Evolutionary conservation across 495 filamentous ascomycete species (phyloP), one percentile per base, ranked within the genome.

Genomic region (Opeltia flavorubescens): DNA sequence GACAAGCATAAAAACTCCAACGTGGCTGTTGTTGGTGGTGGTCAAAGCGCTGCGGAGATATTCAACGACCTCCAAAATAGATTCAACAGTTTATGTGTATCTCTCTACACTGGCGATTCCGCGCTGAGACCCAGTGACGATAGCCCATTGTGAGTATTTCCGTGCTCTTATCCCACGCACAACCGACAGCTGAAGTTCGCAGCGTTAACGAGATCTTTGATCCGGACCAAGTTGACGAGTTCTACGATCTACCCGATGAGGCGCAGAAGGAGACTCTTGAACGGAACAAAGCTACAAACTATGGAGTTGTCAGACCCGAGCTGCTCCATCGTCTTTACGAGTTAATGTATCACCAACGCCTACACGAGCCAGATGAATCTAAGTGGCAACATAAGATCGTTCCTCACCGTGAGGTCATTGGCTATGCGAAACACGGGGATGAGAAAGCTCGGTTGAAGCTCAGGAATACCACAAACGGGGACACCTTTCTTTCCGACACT

Each of bases 191-290:
- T 65, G 44, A n/a, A 43, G 25, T 28, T 39, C 24, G 31, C 53
- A 94, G 88, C 54, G 87, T 98, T 46, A 98, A 98, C 62, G 88
- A 89, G 54, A 81, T 95, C 53, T 98, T 98, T 70, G 83, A 95
- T 61, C 89, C 89, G 3, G 75, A 80, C 33, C 79, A 78, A 23
- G 78, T 93, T 5, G 81, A 94, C 52, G 65, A 62, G 25, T 72
- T 94, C 54, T 95, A 78, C 64, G 62, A 70, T 42, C 77, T 80
- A 34, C 60, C 77, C 2, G 56, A 75, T 0, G 66, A 75, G 20
- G 71, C 80, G 48, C 81, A 88, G 39, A 62, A 68, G 36, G 66
- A 71, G 30, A 69, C 80, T 36, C 71, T 93, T 36, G 59, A 64
- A 3, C 72, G 74, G 18, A 81, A 89, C 52, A 75, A 77, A 36